Conservation (phyloP, 1,284 basidiomycete species). For the Melanopsichium pennsylvanicum region DNA sequence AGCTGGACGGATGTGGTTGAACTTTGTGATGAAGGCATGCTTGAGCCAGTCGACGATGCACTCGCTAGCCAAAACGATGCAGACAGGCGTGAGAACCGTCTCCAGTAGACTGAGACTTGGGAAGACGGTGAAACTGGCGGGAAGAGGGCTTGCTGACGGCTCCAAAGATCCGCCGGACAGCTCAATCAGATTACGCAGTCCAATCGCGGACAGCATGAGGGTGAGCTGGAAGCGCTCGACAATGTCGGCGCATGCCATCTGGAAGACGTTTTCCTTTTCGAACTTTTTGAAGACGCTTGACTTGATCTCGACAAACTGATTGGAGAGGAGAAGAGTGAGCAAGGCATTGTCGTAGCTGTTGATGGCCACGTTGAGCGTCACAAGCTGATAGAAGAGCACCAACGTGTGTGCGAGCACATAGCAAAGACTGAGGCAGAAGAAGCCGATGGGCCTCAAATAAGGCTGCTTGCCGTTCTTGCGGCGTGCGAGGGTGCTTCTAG, state of each 20-base stretch:
- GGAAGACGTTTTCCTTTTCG: constrained; percentile 99
- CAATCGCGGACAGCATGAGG: constrained; percentile 89
- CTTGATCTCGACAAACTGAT: constrained; percentile 99
- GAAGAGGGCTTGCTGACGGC: constrained; percentile 71
- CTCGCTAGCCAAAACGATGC: constrained; percentile 90
- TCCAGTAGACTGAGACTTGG: constrained; percentile 71
- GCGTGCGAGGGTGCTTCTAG: constrained; percentile 82
- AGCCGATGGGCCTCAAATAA: constrained; percentile 78
- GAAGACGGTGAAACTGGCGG: constrained; percentile 65
- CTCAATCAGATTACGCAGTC: constrained; percentile 93
- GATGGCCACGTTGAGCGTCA: constrained; percentile 94
- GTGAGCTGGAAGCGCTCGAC: constrained; percentile 95
- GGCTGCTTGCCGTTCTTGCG: constrained; percentile 67
- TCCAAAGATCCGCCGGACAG: constrained; percentile 73
- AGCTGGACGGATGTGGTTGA: constrained; percentile 83
- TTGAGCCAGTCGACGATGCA: constrained; percentile 98
- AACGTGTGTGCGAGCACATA: constrained; percentile 84
- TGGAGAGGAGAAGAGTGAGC: constrained; percentile 90
- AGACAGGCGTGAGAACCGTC: constrained; percentile 90
- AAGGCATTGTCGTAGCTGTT: constrained; percentile 98
- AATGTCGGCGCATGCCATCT: constrained; percentile 88
- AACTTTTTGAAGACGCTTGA: constrained; percentile 99
- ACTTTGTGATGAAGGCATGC: constrained; percentile 99
- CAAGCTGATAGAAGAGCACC: constrained; percentile 96
- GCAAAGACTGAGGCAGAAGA: constrained; percentile 81